These are phyloP conservation scores for Eutrema heterophyllum DNA, from an alignment of 345 rosid species.

Conservation along the genomic window DNA sequence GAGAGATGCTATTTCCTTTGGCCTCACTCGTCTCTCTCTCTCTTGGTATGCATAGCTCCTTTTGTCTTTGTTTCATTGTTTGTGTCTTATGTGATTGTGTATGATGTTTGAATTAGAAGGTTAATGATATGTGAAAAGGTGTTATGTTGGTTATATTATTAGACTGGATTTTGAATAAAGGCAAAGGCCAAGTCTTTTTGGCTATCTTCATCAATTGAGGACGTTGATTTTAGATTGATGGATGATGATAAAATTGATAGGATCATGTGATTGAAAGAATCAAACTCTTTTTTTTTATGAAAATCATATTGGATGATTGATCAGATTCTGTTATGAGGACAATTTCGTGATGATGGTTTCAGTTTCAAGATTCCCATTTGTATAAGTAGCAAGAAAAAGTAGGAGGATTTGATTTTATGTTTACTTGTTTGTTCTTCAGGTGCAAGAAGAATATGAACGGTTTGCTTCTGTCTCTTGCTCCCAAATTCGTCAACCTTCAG, in stretches of 20 bases:
- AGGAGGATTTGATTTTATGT: constrained; percentile 1
- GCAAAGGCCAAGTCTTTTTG: not conserved
- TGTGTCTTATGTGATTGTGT: not conserved
- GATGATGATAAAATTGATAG: constrained; percentile 1
- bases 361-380: not conserved
- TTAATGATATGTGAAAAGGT: not conserved
- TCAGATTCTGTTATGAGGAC: not conserved
- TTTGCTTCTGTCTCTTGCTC: constrained; percentile 78
- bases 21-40: constrained; percentile 71
- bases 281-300: not conserved
- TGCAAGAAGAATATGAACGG: constrained; percentile 76
- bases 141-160: not conserved
- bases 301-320: not conserved
- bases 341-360: constrained; percentile 1
- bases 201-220: not conserved
- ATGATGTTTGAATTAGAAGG: not conserved
- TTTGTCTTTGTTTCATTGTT: not conserved
- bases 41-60: constrained; percentile 47
- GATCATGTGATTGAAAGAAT: constrained; percentile 4
- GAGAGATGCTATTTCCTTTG: constrained; percentile 87
- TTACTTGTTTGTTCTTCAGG: constrained; percentile 41
- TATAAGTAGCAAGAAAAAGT: not conserved
- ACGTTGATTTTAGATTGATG: not conserved
- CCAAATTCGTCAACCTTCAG: constrained; percentile 68
- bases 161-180: constrained; percentile 4